Evolutionary conservation across 2,329 filamentous ascomycete species (phyloP).

Genomic region (Chaetomiaceae sp.): DNA sequence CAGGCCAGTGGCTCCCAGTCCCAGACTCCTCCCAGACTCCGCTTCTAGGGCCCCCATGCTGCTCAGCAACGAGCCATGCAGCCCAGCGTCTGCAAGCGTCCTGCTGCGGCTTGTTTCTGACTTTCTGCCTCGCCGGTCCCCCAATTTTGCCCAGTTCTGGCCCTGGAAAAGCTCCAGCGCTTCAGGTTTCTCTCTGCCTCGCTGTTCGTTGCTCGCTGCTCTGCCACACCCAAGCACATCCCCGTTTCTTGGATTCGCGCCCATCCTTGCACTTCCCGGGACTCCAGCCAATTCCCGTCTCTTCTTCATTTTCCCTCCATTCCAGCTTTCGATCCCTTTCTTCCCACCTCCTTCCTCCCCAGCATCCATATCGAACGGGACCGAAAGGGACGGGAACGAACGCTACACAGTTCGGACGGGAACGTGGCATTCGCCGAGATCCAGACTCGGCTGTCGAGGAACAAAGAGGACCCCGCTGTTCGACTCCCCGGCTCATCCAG

Average conservation of each 20-base stretch:
- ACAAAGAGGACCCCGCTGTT: conserved; percentile 21
- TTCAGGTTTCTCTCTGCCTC: conserved; percentile 4
- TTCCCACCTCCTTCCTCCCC: not conserved
- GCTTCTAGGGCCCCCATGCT: conserved; percentile 8
- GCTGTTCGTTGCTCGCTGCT: not conserved
- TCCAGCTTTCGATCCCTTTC: not conserved
- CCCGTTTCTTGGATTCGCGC: conserved; percentile 8
- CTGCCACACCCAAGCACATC: conserved; percentile 10
- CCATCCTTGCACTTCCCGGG: conserved; percentile 11
- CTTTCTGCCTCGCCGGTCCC: conserved; percentile 4
- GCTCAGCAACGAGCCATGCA: not conserved
- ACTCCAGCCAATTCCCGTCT: conserved; percentile 6
- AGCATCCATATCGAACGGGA: conserved; percentile 4
- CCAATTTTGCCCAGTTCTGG: conserved; percentile 8
- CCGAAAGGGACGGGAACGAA: conserved; percentile 7
- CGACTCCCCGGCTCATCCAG: conserved; percentile 3
- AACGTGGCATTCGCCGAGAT: conserved; percentile 12
- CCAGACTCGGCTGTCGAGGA: conserved; percentile 14
- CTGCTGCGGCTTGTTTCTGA: conserved; percentile 4
- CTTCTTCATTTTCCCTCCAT: conserved; percentile 8
- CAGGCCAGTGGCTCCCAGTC: conserved; percentile 14
- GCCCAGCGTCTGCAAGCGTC: not conserved
- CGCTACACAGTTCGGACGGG: not conserved
- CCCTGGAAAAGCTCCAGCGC: conserved; percentile 8
- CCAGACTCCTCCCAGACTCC: not conserved